Base-by-base conservation (phyloP, 345 rosid species). In the Geranium brycei region DNA sequence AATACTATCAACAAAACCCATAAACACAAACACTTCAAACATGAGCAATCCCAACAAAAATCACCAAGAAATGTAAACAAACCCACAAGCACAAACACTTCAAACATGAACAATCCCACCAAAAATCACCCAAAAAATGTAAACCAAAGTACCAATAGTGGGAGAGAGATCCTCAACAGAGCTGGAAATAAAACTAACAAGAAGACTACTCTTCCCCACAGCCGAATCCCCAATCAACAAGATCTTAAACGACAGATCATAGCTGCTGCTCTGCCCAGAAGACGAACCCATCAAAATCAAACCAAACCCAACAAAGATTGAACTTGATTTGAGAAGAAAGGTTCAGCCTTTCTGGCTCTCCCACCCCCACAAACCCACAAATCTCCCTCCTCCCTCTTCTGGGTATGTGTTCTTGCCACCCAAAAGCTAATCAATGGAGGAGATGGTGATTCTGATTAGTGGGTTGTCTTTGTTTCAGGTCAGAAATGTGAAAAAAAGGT, bases 181-280 rank as follows among this genome's bases (percentile, higher is more conserved):
- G 64, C 65, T 67, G 57, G 97, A 87, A 75, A 92, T 92, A 89
- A 92, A 92, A 78, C 93, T 89, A 58, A 92, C 90, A 80, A 89
- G 96, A 66, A 92, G 87, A 64, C 96, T 86, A 74, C 98, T 92
- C 79, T 92, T 92, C 67, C 98, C 98, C 66, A 92, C 98, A 60
- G 86, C 89, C 10, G 98, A 89, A 75, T 89, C 98, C 16, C 98
- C 98, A 67, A 92, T 87, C 84, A 92, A 82, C 86, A 92, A 71
- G 88, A 92, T 84, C 90, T 89, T 92, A 82, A 92, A 92, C 0
- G 98, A 89, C 60, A 89, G 87, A 83, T 92, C 96, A 64, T 78
- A 79, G 51, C 38, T 62, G 63, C 84, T 80, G 66, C 84, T 75
- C 64, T 83, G 95, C 19, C 88, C 91, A 4, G 93, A 84, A 62